Percentiles rank a stretch among this genome's conserved stretches.
Conservation (phyloP, 2,329 filamentous ascomycete genomes). For the Diplodia intermedia region DNA sequence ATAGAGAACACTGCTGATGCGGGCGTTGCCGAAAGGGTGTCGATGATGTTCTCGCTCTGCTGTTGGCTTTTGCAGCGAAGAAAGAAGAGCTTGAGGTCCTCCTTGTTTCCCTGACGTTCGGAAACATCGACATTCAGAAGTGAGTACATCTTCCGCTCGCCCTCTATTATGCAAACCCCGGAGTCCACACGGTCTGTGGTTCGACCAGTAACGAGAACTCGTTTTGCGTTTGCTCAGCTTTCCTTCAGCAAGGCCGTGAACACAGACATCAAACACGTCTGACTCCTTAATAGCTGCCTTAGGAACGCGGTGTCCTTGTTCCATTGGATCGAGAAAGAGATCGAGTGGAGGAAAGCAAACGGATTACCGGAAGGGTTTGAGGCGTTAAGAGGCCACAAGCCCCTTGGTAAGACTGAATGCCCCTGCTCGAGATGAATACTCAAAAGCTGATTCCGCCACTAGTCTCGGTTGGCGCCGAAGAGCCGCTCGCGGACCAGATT, state of each 20-base stretch:
- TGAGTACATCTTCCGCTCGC: constrained; percentile 46
- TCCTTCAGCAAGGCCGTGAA: neutral
- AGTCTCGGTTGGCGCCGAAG: constrained; percentile 84
- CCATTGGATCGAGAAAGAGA: constrained; percentile 88
- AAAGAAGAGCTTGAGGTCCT: constrained; percentile 85
- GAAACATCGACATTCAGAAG: constrained; percentile 88
- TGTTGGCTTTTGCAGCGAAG: constrained; percentile 82
- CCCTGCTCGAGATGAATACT: too few species aligned
- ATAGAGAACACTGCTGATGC: neutral
- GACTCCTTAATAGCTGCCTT: constrained; percentile 67
- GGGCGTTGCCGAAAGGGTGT: constrained; percentile 64
- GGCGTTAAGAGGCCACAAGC: constrained; percentile 73
- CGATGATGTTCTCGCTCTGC: constrained; percentile 88
- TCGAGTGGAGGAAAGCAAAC: constrained; percentile 77
- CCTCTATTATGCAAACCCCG: neutral
- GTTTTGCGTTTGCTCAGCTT: too few species aligned
- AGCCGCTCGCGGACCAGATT: constrained; percentile 82
- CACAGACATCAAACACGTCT: neutral
- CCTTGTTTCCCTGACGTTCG: constrained; percentile 89
- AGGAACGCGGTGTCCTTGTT: constrained; percentile 90
- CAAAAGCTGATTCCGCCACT: neutral
- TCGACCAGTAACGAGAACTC: neutral
- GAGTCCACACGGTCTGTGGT: neutral
- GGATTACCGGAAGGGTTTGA: constrained; percentile 75
- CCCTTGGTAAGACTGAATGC: constrained; percentile 57